Evolutionary conservation across 257 asterid species (phyloP), one percentile per base, ranked within the genome.

Genomic region (Parsonsia alboflavescens): DNA sequence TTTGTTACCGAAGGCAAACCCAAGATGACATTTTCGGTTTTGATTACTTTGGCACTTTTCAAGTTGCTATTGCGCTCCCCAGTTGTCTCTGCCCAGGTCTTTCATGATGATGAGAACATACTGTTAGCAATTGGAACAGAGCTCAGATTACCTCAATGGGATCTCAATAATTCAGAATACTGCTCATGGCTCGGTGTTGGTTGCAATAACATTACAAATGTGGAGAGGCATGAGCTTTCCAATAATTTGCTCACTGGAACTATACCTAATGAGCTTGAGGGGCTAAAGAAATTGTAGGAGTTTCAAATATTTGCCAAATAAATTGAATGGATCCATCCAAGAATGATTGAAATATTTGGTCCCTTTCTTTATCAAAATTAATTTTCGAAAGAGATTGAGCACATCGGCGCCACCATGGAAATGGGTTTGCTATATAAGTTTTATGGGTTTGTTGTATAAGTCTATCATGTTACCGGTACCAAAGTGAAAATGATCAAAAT

Each of bases 251-350:
- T 94, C 21, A 64, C 68, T 0, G 95, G 95, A 64, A n/a, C n/a
- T n/a, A n/a, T n/a, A n/a, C n/a, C n/a, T n/a, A n/a, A n/a, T n/a
- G n/a, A n/a, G n/a, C n/a, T 94, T 12, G 76, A 74, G 62, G 84
- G 87, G 41, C 74, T 94, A n/a, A 73, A 28, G 49, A 86, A 80
- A 77, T 56, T 94, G 85, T 90, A 82, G 54, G 90, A 89, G 68
- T 84, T 94, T 83, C 95, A 93, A 72, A 8, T 94, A 63, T 94
- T 48, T 80, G 83, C 90, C 0, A n/a, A 94, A 94, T 66, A 86
- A 82, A 44, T 70, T 94, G 82, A 90, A 79, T 77, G 97, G 98
- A 69, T 84, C 96, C n/a, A 90, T 94, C 70, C 98, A 97, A n/a
- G 15, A 53, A 7, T 89, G 96, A n/a, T n/a, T n/a, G n/a, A n/a